Base-by-base conservation (phyloP, 2,329 filamentous ascomycete genomes). In the Fusarium guadeloupense region DNA sequence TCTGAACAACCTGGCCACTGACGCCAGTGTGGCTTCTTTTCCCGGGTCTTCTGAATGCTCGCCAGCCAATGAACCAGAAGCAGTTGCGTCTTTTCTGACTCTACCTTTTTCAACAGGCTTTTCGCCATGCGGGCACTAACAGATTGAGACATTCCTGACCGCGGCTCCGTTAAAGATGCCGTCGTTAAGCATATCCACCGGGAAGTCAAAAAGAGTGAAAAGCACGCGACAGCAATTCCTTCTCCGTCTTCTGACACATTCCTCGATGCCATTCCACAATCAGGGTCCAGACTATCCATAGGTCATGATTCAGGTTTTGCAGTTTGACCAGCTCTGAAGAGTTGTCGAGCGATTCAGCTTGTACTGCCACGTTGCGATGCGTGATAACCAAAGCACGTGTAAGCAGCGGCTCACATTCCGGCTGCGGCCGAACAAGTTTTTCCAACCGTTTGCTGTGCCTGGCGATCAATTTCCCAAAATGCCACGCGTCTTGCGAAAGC, bases 381-480 rank as follows among this genome's bases (percentile, higher is more conserved):
- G 44, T 61, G 42, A 43, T 31, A 57, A 51, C 49, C 59, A 64
- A 46, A 31, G 28, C 28, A n/a, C 28, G 13, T 31, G 28, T 60
- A 60, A 53, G 34, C 49, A 42, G 35, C 30, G 26, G 38, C 43
- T 23, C n/a, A 23, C n/a, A 28, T 33, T 28, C 28, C 31, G 38
- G 43, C n/a, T 40, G 43, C 20, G 51, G 30, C 54, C 57, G 43
- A 56, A 39, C 56, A 54, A 34, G 56, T 20, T 45, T 62, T 50
- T 65, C 33, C 35, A 38, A 17, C 46, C 41, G 43, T 54, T 49
- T 49, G 45, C 43, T 45, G 62, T 69, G 43, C 65, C 54, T 61
- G 61, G 50, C 59, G 64, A 66, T 69, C 68, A 45, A 43, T 41
- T 57, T 39, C 34, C 45, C n/a, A 19, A 14, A 55, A 39, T 50